Evolutionary conservation across 2,329 filamentous ascomycete genomes (phyloP).

Genomic region (Plectosphaerella sp.): DNA sequence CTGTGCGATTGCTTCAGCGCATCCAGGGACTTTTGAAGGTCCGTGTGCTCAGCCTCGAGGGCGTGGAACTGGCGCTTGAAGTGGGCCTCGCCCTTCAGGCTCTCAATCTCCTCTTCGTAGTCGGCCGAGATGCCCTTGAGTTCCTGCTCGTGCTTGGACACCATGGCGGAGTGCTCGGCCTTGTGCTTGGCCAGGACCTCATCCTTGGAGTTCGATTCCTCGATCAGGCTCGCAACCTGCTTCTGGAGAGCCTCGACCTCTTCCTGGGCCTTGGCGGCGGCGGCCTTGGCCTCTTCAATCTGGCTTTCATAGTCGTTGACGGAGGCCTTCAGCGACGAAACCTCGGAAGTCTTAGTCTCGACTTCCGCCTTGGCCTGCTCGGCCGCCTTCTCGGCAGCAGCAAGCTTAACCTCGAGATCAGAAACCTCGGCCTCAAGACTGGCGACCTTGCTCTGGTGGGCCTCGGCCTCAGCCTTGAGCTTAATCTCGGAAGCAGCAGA

Average conservation of each 20-base stretch:
- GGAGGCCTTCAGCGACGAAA: constrained; percentile 32
- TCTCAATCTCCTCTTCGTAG: constrained; percentile 62
- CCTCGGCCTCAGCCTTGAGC: constrained; percentile 38
- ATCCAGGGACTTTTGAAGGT: constrained; percentile 33
- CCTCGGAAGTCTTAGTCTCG: constrained; percentile 34
- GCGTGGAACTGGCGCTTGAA: constrained; percentile 61
- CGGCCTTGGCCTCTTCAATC: constrained; percentile 38
- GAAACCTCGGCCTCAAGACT: constrained; percentile 47
- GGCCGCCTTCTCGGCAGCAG: constrained; percentile 41
- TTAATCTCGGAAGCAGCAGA: constrained; percentile 40
- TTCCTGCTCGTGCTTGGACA: constrained; percentile 50
- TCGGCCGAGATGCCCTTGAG: constrained; percentile 55
- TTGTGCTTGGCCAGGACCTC: constrained; percentile 46
- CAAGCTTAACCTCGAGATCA: constrained; percentile 43
- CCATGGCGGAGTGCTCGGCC: constrained; percentile 34
- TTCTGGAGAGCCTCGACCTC: constrained; percentile 43
- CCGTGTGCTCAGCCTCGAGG: constrained; percentile 52
- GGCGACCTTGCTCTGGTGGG: constrained; percentile 39
- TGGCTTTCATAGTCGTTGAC: constrained; percentile 40
- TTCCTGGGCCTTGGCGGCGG: constrained; percentile 37
- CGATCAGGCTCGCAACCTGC: constrained; percentile 42
- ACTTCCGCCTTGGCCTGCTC: constrained; percentile 37
- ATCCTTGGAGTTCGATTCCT: constrained; percentile 43
- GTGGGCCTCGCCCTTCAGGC: constrained; percentile 56
- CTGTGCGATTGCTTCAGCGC: constrained; percentile 20